These are phyloP conservation scores for Thermomucor indicae-seudaticae DNA, from an alignment of 371 early-diverging fungal species.

Conservation along the genomic window DNA sequence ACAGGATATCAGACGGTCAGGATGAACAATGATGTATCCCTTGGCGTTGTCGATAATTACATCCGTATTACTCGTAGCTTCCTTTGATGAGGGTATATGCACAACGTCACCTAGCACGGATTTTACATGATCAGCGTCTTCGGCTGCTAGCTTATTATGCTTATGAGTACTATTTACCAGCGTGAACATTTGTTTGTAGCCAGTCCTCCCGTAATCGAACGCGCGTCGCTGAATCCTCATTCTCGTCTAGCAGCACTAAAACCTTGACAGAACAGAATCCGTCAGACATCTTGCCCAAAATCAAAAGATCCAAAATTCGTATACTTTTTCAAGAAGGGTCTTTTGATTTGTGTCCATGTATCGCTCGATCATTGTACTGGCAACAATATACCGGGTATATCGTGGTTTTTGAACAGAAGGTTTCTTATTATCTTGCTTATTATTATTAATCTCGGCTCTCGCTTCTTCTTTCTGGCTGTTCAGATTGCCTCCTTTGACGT, in stretches of 20 bases:
- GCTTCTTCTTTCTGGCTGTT: neutral
- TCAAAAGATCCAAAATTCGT: neutral
- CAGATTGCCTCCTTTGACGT: too few species aligned
- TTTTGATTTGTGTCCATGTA: slow-evolving; percentile 1
- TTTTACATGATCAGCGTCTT: neutral
- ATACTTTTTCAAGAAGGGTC: slow-evolving; percentile 10
- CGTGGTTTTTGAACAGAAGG: neutral
- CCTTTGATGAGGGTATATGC: slow-evolving; percentile 34
- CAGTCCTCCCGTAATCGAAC: slow-evolving; percentile 43
- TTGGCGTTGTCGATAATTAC: slow-evolving; percentile 47
- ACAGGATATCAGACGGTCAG: slow-evolving; percentile 76
- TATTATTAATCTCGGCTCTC: too few species aligned
- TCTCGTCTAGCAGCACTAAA: slow-evolving; percentile 15
- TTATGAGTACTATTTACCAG: slow-evolving; percentile 8
- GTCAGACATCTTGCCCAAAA: neutral
- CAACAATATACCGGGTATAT: slow-evolving; percentile 13
- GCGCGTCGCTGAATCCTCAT: slow-evolving; percentile 3
- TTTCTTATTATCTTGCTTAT: too few species aligned
- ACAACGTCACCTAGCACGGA: slow-evolving; percentile 43
- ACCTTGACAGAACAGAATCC: slow-evolving; percentile 5
- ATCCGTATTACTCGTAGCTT: slow-evolving; percentile 3
- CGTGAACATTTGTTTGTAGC: slow-evolving; percentile 27
- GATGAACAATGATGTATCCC: slow-evolving; percentile 67
- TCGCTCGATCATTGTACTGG: neutral
- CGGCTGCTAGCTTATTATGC: neutral